Base-by-base conservation (phyloP, 1,284 basidiomycete genomes). In the Ceratobasidium sp. region DNA sequence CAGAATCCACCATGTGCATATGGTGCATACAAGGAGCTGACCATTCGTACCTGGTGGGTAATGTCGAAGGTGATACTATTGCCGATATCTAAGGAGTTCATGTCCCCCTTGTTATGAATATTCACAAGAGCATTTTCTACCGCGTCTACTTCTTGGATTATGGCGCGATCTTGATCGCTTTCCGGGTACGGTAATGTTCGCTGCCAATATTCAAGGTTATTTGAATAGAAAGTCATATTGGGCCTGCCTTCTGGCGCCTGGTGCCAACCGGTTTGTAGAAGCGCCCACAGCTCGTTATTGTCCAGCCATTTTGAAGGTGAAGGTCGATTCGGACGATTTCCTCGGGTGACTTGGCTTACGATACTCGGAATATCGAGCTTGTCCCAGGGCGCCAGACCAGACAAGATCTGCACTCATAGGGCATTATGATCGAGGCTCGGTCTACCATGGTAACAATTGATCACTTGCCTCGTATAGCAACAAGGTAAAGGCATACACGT, bases 401-500 rank as follows among this genome's bases (percentile, higher is more conserved):
- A 62, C 26, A 62, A 32, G 21, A 62, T 62, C 59, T 62, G 18
- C 14, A 26, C 3, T 16, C 26, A 2, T 46, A 7, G 26, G 11
- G 6, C 11, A 38, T 38, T 5, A 5, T 38, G 4, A 38, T 4
- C 35, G 35, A 38, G 2, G n/a, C 11, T 32, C 26, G 46, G 21
- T 9, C 5, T 49, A 9, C 4, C 26, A 47, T n/a, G 11, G 14
- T 28, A 26, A 44, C 18, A 11, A 7, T 44, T 30, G 3, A 16
- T 26, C 1, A 30, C 59, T 49, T 21, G 30, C 59, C 28, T 62
- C 59, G 26, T 62, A 62, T n/a, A 61, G 9, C 2, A 62, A 46
- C n/a, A 62, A 14, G 13, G 59, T 62, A 21, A 62, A 62, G 16
- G 59, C 59, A 49, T 62, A 62, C 21, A 62, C 59, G 59, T 62